Evolutionary conservation across 257 asterid genomes (phyloP).

Genomic region (Oldenlandia corymbosa): DNA sequence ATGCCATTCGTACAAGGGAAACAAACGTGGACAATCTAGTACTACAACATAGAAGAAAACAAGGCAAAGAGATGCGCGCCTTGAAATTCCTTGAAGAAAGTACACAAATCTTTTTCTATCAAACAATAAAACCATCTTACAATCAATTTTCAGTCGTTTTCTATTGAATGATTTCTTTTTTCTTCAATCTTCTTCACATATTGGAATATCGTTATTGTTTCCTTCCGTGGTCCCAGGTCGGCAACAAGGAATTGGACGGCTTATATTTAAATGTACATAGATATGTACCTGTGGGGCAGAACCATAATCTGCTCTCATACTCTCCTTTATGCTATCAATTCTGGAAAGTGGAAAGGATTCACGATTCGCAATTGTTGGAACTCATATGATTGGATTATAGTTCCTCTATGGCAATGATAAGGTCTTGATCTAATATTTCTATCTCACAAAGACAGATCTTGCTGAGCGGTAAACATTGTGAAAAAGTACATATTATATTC

Average conservation of each 20-base stretch:
- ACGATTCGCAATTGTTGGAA: background rate
- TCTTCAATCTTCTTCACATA: background rate
- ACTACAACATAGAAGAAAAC: background rate
- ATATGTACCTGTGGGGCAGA: background rate
- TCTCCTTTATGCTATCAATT: background rate
- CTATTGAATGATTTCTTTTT: constrained; percentile 3
- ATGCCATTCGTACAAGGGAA: background rate
- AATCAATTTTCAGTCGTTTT: constrained; percentile 4
- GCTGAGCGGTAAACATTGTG: too few species aligned
- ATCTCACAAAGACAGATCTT: too few species aligned
- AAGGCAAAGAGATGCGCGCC: background rate
- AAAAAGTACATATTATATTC: too few species aligned
- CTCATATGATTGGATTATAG: too few species aligned
- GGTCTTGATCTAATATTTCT: too few species aligned
- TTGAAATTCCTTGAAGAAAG: background rate
- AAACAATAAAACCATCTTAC: background rate
- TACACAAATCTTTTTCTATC: background rate
- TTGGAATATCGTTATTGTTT: background rate
- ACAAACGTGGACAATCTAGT: constrained; percentile 5
- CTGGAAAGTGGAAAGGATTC: too few species aligned
- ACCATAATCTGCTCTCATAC: background rate
- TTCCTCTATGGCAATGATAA: too few species aligned
- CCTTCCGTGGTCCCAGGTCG: constrained; percentile 3
- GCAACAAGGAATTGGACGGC: constrained; percentile 11
- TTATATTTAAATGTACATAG: too few species aligned